Evolutionary conservation across 768 basidiomycete species (phyloP), one percentile per base, ranked within the genome.

Genomic region (Tylopilus subfusipes): DNA sequence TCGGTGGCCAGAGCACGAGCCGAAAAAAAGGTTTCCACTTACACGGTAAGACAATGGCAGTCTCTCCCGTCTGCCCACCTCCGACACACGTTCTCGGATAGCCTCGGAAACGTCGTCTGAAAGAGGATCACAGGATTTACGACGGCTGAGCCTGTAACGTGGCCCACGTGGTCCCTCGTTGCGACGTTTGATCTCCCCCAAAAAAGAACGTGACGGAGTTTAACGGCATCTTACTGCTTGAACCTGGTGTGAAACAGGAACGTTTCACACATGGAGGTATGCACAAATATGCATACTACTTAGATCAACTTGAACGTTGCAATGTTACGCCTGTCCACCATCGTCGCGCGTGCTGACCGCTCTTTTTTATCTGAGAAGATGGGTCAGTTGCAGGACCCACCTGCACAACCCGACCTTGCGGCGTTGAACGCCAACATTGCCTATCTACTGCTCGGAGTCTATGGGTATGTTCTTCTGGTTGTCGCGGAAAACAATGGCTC

Each of bases 391-490:
- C 19, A 43, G 38, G 31, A 38, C 38, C 40, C 54, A 11, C 13
- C 19, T 14, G 14, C 38, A 5, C 21, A 39, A 3, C 14, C 50
- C 14, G 10, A 21, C 13, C 16, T 58, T 18, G 24, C 4, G 1
- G 2, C 0, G 0, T 8, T 54, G 8, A 22, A 29, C 4, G 29
- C 2, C 9, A 12, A 67, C 27, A 13, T 55, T 18, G 7, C n/a
- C 22, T 60, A 46, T 24, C 18, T 69, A 2, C 11, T 56, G 1
- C 45, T 64, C 7, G 67, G 67, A 1, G 1, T 63, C 10, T 68
- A 55, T 34, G 68, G 60, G 67, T 68, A 52, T 21, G n/a, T 21
- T 25, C 7, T 18, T 25, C 11, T 40, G 8, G 36, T 38, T n/a
- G 36, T 19, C n/a, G 2, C 21, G 16, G 18, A 4, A 39, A 12